Percentiles rank a stretch among this genome's conserved stretches.
These are phyloP conservation scores for Penicillium psychrofluorescens DNA, from an alignment of 495 filamentous ascomycete species.

Conservation along the genomic window DNA sequence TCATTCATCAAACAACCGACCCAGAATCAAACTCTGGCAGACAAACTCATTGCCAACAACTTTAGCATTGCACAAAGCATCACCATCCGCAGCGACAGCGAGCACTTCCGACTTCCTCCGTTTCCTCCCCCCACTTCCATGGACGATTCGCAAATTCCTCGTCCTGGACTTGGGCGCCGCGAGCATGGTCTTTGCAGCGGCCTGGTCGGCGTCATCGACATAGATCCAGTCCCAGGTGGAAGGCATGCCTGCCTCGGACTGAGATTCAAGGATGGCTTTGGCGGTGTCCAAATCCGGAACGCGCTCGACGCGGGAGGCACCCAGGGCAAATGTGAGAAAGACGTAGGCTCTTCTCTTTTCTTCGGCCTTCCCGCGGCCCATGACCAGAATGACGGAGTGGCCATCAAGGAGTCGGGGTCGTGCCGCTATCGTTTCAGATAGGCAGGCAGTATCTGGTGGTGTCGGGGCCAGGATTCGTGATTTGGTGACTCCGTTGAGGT, in stretches of 20 bases:
- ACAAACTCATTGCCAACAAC: constrained; percentile 80
- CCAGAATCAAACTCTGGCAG: constrained; percentile 88
- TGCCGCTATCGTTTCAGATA: constrained; percentile 47
- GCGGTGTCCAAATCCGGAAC: constrained; percentile 58
- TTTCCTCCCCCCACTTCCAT: constrained; percentile 26
- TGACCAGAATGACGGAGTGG: constrained; percentile 67
- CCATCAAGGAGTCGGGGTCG: constrained; percentile 57
- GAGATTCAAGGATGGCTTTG: constrained; percentile 44
- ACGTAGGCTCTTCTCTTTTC: constrained; percentile 54
- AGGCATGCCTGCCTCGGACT: constrained; percentile 24
- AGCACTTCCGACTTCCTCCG: constrained; percentile 44
- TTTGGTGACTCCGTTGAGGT: constrained; percentile 69
- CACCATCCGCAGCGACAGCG: constrained; percentile 30
- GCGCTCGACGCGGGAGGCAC: constrained; percentile 56
- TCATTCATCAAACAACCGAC: constrained; percentile 61
- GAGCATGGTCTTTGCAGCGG: constrained; percentile 39
- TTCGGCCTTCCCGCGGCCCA: constrained; percentile 58
- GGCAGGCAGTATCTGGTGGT: constrained; percentile 45
- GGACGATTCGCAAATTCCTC: constrained; percentile 7
- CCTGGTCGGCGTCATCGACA: constrained; percentile 56
- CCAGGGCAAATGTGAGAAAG: constrained; percentile 74
- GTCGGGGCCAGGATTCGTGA: constrained; percentile 61
- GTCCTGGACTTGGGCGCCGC: constrained; percentile 2
- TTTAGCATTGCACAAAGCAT: constrained; percentile 35
- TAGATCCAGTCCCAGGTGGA: constrained; percentile 73